Percentiles rank a stretch among this genome's conserved stretches.
Conservation (phyloP, 2,329 filamentous ascomycete genomes). For the Monosporascus cannonballus region DNA sequence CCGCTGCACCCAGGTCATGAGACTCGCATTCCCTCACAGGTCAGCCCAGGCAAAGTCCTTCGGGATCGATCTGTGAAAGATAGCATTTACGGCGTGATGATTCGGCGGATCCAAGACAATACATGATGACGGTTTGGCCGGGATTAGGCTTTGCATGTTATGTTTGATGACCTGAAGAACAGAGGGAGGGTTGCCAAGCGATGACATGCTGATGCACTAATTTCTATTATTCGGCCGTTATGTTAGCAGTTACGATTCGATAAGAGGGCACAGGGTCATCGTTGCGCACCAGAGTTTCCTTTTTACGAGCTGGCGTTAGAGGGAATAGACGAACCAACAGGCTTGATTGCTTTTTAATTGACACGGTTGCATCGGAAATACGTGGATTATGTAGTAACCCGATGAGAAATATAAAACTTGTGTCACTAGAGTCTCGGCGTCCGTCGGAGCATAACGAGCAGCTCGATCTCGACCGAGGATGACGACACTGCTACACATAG, state of each 20-base stretch:
- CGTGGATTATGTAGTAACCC: background rate
- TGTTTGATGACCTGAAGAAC: slow-evolving; percentile 10
- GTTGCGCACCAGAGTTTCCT: background rate
- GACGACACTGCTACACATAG: too few species aligned
- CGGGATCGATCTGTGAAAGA: slow-evolving; percentile 9
- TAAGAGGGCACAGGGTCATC: background rate
- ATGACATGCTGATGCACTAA: background rate
- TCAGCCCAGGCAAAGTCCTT: slow-evolving; percentile 1
- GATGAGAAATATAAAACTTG: background rate
- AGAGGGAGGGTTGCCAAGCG: slow-evolving; percentile 3
- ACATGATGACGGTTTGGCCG: slow-evolving; percentile 17
- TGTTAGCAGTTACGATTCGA: background rate
- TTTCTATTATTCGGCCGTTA: background rate
- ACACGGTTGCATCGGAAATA: background rate
- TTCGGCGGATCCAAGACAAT: slow-evolving; percentile 15
- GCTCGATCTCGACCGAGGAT: too few species aligned
- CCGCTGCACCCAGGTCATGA: background rate
- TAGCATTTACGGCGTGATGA: slow-evolving; percentile 25
- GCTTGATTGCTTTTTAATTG: background rate
- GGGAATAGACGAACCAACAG: background rate
- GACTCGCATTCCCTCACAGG: slow-evolving; percentile 8
- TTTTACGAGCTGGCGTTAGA: background rate
- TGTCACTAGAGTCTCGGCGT: too few species aligned
- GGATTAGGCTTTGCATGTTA: slow-evolving; percentile 15
- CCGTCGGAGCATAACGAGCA: too few species aligned